Conservation (phyloP, 2,329 filamentous ascomycete species). For the Curvularia sp. region DNA sequence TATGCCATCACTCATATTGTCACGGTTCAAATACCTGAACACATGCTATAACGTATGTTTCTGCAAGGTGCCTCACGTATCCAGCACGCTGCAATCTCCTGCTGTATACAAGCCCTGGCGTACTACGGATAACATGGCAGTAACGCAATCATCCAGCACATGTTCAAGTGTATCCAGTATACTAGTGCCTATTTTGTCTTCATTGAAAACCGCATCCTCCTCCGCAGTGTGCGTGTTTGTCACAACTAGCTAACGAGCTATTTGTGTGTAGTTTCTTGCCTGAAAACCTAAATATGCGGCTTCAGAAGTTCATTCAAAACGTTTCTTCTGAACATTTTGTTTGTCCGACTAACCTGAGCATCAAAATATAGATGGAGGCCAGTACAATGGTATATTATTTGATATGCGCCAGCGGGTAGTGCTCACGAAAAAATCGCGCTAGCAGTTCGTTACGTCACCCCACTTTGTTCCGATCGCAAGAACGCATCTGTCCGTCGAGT, state of each 20-base stretch:
- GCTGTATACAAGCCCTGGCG: neutral
- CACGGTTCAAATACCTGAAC: neutral
- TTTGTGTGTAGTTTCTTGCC: neutral
- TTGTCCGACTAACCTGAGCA: neutral
- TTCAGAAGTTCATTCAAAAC: neutral
- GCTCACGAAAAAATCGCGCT: constrained; percentile 6
- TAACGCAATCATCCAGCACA: neutral
- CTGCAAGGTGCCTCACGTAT: neutral
- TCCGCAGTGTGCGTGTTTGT: neutral
- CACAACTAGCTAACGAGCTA: neutral
- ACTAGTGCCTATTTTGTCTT: neutral
- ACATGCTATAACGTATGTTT: neutral
- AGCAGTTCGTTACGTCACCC: constrained; percentile 35
- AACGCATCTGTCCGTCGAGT: constrained; percentile 15
- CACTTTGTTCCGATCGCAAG: constrained; percentile 33
- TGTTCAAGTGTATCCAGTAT: neutral
- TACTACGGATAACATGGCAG: neutral
- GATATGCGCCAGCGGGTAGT: neutral
- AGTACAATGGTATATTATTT: neutral
- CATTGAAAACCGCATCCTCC: neutral
- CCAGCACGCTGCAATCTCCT: neutral
- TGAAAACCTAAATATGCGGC: too few relatives aligned
- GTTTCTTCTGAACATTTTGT: neutral
- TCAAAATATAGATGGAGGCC: neutral
- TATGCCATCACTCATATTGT: neutral